Percentiles rank a stretch among this genome's conserved stretches.
These are phyloP conservation scores for Russula emetica DNA, from an alignment of 768 basidiomycete species.

Conservation along the genomic window DNA sequence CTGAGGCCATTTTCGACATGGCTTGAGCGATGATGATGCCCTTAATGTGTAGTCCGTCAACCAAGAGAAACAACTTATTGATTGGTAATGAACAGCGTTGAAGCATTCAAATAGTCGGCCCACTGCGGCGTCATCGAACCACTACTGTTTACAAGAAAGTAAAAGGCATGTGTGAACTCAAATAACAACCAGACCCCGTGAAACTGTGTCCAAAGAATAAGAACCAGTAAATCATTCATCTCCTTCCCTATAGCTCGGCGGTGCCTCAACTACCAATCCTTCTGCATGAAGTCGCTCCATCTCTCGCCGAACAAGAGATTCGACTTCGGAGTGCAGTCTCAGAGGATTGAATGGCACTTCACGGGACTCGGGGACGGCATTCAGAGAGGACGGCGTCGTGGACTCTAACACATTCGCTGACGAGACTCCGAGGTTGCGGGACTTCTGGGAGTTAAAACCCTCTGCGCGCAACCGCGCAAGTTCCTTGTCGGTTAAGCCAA, in stretches of 20 bases:
- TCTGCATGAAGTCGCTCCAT: too few species aligned
- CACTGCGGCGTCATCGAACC: too few species aligned
- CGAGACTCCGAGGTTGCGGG: too few species aligned
- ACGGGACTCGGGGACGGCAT: not conserved
- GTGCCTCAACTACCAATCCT: too few species aligned
- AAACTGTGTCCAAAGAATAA: too few species aligned
- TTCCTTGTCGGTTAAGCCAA: constrained; percentile 17
- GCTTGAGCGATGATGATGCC: constrained; percentile 63
- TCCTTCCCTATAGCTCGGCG: too few species aligned
- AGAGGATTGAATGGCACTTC: not conserved
- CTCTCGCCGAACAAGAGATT: constrained; percentile 29
- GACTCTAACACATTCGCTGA: not conserved
- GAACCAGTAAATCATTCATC: too few species aligned
- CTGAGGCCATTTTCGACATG: constrained; percentile 51
- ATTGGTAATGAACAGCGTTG: constrained; percentile 48
- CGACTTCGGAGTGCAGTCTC: constrained; percentile 30
- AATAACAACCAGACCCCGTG: too few species aligned
- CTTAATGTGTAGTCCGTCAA: constrained; percentile 44
- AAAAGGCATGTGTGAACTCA: too few species aligned
- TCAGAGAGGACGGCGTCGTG: not conserved
- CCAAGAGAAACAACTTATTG: constrained; percentile 50
- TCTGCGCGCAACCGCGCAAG: constrained; percentile 13
- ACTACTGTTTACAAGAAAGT: too few species aligned
- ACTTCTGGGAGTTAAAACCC: not conserved
- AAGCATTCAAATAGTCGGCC: constrained; percentile 32